Percentiles rank a stretch among this genome's conserved stretches.
Conservation (phyloP, 257 asterid species). For the Misopates orontium region DNA sequence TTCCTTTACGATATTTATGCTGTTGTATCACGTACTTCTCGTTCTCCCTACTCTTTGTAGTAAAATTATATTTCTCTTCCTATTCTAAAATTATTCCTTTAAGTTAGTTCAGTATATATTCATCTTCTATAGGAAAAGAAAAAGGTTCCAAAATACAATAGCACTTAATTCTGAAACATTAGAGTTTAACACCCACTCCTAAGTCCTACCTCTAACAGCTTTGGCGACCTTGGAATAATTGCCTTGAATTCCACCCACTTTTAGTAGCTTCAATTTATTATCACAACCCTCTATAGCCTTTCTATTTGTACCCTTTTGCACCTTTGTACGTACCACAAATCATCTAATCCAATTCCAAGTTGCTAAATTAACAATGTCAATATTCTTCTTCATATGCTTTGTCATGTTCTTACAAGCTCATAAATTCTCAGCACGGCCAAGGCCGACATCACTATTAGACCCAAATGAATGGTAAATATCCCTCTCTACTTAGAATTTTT, state of each 20-base stretch:
- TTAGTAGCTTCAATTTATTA: conserved; percentile 37
- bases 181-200: not conserved
- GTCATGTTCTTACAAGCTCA: conserved; percentile 22
- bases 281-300: conserved; percentile 6
- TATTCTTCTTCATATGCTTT: conserved; percentile 27
- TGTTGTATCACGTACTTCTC: too few species aligned
- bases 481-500: not conserved
- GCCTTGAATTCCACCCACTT: conserved; percentile 44
- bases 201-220: conserved; percentile 27
- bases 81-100: too few species aligned
- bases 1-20: too few species aligned
- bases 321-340: conserved; percentile 16
- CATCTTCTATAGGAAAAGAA: too few species aligned
- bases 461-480: conserved; percentile 34
- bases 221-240: conserved; percentile 31
- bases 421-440: conserved; percentile 20
- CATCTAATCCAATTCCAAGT: not conserved
- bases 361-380: conserved; percentile 29
- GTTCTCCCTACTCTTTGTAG: too few species aligned
- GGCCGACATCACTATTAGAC: not conserved
- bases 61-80: too few species aligned
- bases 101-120: too few species aligned
- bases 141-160: not conserved
- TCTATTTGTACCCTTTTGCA: conserved; percentile 11
- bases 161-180: not conserved